Conservation (phyloP, 2,329 filamentous ascomycete species). For the Mycosphaerella arachidis region DNA sequence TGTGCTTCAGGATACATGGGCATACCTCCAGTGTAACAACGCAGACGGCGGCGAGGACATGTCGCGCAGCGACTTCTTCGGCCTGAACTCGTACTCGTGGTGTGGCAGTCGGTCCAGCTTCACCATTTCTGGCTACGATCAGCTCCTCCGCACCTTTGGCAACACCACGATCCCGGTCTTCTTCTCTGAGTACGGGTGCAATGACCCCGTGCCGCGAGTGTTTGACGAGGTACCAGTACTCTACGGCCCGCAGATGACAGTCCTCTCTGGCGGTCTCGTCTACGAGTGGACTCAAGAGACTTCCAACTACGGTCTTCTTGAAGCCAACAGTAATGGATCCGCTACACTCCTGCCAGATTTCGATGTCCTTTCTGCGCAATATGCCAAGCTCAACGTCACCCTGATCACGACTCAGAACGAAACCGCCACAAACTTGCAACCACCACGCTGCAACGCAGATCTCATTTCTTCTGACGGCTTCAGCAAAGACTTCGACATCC, state of each 20-base stretch:
- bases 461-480: constrained; percentile 68
- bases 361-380: constrained; percentile 70
- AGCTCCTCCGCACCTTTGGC: constrained; percentile 61
- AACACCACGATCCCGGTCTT: constrained; percentile 68
- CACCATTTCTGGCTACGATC: constrained; percentile 58
- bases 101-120: constrained; percentile 66
- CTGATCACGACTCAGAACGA: constrained; percentile 61
- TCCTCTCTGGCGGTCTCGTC: constrained; percentile 71
- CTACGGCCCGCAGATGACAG: constrained; percentile 66
- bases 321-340: constrained; percentile 42
- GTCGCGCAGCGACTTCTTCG: constrained; percentile 69
- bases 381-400: constrained; percentile 67
- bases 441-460: constrained; percentile 60
- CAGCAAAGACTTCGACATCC: constrained; percentile 74
- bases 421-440: constrained; percentile 48
- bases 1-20: constrained; percentile 68
- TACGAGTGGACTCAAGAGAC: constrained; percentile 75
- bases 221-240: constrained; percentile 73
- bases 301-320: constrained; percentile 52
- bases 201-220: constrained; percentile 62
- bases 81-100: constrained; percentile 71
- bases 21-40: constrained; percentile 65
- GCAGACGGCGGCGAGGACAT: constrained; percentile 51
- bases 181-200: constrained; percentile 81
- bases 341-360: constrained; percentile 44